phyloP scores from a whole-genome alignment of 257 asterid species.

The Penstemon eatonii region DNA sequence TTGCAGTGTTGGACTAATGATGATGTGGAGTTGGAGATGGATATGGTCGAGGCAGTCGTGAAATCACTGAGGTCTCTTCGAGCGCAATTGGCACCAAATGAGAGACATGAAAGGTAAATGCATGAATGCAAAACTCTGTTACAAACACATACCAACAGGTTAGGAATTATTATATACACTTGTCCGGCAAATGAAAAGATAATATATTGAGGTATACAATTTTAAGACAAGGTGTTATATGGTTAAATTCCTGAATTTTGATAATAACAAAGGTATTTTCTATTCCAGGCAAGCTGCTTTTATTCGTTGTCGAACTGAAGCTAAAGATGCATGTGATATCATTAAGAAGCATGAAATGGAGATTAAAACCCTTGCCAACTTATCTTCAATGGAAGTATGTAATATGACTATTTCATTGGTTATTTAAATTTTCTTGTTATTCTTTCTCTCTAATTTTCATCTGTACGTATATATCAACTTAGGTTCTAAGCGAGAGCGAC shows the following conservation, averaged over 20 bases:
- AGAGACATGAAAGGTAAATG: constrained; percentile 67
- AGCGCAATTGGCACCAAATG: constrained; percentile 66
- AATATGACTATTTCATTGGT: not conserved
- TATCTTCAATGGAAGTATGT: constrained; percentile 70
- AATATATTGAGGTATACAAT: not conserved
- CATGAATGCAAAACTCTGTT: constrained; percentile 3
- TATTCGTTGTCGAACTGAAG: constrained; percentile 56
- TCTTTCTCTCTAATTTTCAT: not conserved
- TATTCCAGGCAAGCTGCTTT: constrained; percentile 66
- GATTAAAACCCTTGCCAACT: constrained; percentile 73
- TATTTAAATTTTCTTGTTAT: too few species aligned
- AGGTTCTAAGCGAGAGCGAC: constrained; percentile 67
- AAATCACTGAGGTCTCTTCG: constrained; percentile 77
- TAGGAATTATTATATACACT: not conserved
- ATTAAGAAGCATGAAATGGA: constrained; percentile 59
- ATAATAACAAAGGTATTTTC: not conserved
- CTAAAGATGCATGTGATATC: constrained; percentile 41
- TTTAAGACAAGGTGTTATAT: constrained; percentile 3
- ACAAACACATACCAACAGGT: not conserved
- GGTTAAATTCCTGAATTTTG: not conserved
- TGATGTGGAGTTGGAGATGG: constrained; percentile 75
- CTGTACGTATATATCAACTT: constrained; percentile 7
- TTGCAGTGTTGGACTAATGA: constrained; percentile 78
- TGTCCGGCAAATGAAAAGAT: not conserved
- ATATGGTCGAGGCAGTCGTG: constrained; percentile 56